Conservation (phyloP, 139 green algal species). For the Haematococcus sp. region DNA sequence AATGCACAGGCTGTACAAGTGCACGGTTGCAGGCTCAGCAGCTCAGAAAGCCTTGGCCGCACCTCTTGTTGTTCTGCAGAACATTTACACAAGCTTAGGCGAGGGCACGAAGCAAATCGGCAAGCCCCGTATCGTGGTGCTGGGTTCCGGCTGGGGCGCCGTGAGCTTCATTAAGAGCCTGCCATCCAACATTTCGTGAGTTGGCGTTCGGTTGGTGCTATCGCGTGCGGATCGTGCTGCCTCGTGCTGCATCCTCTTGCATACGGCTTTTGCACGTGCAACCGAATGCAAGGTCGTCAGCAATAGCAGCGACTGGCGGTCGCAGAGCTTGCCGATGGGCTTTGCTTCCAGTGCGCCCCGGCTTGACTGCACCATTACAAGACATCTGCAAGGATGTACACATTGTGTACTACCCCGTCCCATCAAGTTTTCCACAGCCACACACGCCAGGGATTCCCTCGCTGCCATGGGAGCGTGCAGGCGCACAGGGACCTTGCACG, state of each 20-base stretch:
- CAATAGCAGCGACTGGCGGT: no score
- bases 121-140: slow-evolving; percentile 70
- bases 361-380: not conserved
- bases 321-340: no score
- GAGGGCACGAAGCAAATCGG: not conserved
- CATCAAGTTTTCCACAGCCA: no score
- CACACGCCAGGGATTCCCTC: no score
- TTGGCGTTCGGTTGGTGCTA: not conserved
- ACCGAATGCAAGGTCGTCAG: no score
- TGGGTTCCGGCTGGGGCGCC: slow-evolving; percentile 88
- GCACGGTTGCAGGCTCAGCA: no score
- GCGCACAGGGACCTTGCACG: no score
- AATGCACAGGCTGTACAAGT: no score
- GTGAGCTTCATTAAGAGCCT: slow-evolving; percentile 82
- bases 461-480: no score
- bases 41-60: not conserved
- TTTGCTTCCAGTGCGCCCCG: no score
- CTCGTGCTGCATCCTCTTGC: not conserved
- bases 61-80: not conserved
- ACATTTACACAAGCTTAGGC: slow-evolving; percentile 4
- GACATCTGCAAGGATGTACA: not conserved
- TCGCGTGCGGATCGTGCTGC: not conserved
- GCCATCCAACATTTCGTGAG: slow-evolving; percentile 54
- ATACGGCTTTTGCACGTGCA: not conserved
- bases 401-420: not conserved